Evolutionary conservation across 345 rosid genomes (phyloP).

Genomic region (Corchorus olitorius): DNA sequence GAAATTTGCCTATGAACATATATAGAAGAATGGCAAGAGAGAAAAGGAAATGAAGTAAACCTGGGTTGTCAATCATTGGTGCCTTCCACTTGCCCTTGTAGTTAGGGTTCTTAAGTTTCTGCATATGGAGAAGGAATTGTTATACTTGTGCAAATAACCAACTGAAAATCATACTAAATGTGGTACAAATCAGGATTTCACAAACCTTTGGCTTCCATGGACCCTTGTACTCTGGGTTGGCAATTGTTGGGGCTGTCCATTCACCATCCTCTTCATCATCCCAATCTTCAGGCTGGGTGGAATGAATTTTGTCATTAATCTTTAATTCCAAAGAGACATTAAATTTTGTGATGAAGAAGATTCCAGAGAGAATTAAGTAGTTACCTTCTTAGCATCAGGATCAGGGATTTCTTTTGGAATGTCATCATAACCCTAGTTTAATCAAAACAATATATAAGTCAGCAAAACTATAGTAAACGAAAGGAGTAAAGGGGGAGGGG

Average conservation of each 20-base stretch:
- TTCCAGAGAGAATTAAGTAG: neutral
- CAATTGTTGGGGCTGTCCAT: conserved; percentile 94
- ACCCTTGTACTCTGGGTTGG: conserved; percentile 98
- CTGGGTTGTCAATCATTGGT: conserved; percentile 97
- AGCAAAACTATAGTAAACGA: neutral
- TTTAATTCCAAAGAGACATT: neutral
- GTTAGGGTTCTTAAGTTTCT: conserved; percentile 96
- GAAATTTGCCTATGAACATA: neutral
- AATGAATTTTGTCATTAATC: conserved; percentile 20
- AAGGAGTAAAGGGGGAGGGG: neutral
- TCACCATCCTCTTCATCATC: conserved; percentile 99
- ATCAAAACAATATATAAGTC: neutral
- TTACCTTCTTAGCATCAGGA: conserved; percentile 88
- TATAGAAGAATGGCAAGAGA: neutral
- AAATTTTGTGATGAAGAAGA: neutral
- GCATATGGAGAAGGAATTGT: conserved; percentile 25
- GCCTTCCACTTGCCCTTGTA: conserved; percentile 98
- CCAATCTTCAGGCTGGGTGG: conserved; percentile 99
- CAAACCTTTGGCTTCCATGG: conserved; percentile 93
- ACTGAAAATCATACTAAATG: conserved; percentile 12
- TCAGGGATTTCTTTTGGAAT: conserved; percentile 90
- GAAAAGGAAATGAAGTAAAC: conserved; percentile 34
- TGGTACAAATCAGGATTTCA: conserved; percentile 15
- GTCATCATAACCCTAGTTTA: conserved; percentile 81
- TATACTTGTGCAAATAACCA: neutral